Evolutionary conservation across 2,329 filamentous ascomycete genomes (phyloP), one percentile per base, ranked within the genome.

Genomic region (Botryotinia convoluta): DNA sequence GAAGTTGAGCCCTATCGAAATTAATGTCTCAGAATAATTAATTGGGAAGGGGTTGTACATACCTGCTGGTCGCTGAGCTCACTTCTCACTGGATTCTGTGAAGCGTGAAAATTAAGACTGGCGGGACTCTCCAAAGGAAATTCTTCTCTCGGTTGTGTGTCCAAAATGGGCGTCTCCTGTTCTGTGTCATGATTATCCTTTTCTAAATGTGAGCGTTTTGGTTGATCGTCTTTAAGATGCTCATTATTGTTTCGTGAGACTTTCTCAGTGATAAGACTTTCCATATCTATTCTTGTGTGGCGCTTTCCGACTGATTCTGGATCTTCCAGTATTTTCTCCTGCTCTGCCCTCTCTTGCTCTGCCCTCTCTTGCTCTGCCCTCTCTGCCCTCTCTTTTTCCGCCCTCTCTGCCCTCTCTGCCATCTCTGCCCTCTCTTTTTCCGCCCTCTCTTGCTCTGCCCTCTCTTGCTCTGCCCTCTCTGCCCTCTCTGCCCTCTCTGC

Each of bases 311-410:
- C 14, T 44, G 42, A 14, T 44, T 44, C 42, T 14, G 14, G 14
- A 44, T 89, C 86, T 48, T 86, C 62, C 60, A 64, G 62, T 44
- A 68, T 54, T 20, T 54, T 62, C 39, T 74, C 45, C 12, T 60
- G 45, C 18, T 48, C 45, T 48, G 14, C 12, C 20, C 45, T 48
- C 14, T 48, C 18, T 18, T 14, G 10, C 20, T 48, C 45, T 16
- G 4, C 45, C 14, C 20, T 48, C 44, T 74, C 54, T 32, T 61
- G 48, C 16, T n/a, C n/a, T n/a, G n/a, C n/a, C n/a, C n/a, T n/a
- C n/a, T n/a, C n/a, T n/a, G n/a, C n/a, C n/a, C n/a, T n/a, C n/a
- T n/a, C n/a, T n/a, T n/a, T n/a, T n/a, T n/a, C n/a, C n/a, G n/a
- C n/a, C n/a, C n/a, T n/a, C n/a, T n/a, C n/a, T n/a, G n/a, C n/a